phyloP scores from a whole-genome alignment of 345 rosid species.

The Capsella bursapastoris region DNA sequence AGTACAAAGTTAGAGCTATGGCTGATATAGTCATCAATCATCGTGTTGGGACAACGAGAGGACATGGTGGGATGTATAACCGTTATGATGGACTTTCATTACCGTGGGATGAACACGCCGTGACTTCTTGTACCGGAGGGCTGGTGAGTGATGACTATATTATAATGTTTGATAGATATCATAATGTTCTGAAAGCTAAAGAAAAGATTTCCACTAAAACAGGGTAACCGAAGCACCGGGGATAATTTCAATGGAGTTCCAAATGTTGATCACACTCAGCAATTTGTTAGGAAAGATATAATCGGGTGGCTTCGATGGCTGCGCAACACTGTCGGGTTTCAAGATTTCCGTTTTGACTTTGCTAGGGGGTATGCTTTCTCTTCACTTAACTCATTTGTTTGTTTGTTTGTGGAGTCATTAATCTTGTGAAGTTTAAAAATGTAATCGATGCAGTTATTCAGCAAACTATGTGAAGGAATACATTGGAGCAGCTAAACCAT shows the following conservation, averaged over 20 bases:
- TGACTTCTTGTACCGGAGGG: constrained; percentile 92
- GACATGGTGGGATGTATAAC: constrained; percentile 84
- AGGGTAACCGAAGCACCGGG: constrained; percentile 92
- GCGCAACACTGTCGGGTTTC: constrained; percentile 66
- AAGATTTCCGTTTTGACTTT: constrained; percentile 94
- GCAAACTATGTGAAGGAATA: constrained; percentile 81
- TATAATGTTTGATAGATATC: constrained; percentile 4
- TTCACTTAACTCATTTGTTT: background rate
- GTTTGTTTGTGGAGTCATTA: background rate
- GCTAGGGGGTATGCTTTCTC: constrained; percentile 67
- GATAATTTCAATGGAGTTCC: constrained; percentile 93
- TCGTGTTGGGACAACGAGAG: constrained; percentile 82
- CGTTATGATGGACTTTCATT: constrained; percentile 88
- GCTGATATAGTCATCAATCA: constrained; percentile 96
- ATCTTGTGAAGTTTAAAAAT: background rate
- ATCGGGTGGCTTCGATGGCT: constrained; percentile 80
- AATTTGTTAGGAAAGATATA: constrained; percentile 88
- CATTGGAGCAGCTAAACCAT: constrained; percentile 82
- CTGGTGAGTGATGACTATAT: constrained; percentile 50
- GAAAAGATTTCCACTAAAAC: background rate
- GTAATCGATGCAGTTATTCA: constrained; percentile 59
- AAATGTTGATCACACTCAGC: constrained; percentile 86
- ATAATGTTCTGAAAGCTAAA: constrained; percentile 9
- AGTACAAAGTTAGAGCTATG: constrained; percentile 82
- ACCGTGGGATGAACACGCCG: constrained; percentile 85